phyloP scores from a whole-genome alignment of 441 rosid species.

The Manihot esculenta region DNA sequence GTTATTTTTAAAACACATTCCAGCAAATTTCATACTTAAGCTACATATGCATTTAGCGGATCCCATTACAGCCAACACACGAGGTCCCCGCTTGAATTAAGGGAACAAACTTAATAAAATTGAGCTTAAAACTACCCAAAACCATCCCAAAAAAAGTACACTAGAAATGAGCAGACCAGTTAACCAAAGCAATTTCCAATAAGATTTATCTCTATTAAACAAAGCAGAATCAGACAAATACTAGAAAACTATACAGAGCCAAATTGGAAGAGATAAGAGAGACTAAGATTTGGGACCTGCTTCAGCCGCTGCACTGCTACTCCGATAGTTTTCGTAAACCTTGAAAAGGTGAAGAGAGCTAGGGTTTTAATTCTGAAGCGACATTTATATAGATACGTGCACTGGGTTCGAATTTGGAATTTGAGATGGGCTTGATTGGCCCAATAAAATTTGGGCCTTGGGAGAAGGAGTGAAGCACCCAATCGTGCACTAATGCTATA shows the following conservation, averaged over 20 bases:
- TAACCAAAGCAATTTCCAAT: not conserved
- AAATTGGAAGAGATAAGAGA: not conserved
- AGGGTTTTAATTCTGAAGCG: not conserved
- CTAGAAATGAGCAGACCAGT: not conserved
- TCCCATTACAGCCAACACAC: no score
- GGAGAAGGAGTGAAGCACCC: no score
- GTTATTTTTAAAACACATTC: no score
- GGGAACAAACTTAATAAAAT: no score
- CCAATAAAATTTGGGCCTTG: not conserved
- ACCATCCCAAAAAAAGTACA: not conserved
- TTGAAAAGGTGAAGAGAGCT: not conserved
- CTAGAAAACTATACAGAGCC: not conserved
- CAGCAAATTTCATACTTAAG: no score
- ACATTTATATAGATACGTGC: not conserved
- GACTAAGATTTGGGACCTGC: not conserved
- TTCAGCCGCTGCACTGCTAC: conserved; percentile 6
- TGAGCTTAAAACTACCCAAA: not conserved
- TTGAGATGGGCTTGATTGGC: not conserved
- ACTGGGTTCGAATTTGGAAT: not conserved
- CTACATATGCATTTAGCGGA: no score
- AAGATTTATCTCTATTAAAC: not conserved
- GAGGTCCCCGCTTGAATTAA: no score
- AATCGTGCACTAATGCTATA: no score
- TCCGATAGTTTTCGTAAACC: not conserved
- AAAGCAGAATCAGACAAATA: not conserved